Percentiles rank a stretch among this genome's conserved stretches.
Conservation (phyloP, 257 asterid species). For the Gentiana straminea region DNA sequence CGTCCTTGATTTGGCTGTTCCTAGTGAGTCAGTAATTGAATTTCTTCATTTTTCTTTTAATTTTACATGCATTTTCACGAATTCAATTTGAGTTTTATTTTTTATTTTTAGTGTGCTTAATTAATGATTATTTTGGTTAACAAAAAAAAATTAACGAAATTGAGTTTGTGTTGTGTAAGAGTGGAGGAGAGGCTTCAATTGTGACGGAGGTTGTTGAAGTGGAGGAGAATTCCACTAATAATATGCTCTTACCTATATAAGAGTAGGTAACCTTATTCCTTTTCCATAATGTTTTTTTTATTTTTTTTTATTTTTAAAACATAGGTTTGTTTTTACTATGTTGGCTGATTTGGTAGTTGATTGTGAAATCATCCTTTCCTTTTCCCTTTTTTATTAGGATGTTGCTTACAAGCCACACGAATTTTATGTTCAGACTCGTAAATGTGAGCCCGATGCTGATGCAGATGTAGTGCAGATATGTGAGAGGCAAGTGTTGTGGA, state of each 20-base stretch:
- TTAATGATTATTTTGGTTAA: too few species aligned
- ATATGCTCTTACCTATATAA: slow-evolving; percentile 72
- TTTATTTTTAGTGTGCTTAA: too few species aligned
- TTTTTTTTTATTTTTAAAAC: too few species aligned
- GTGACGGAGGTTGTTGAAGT: slow-evolving; percentile 96
- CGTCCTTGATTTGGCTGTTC: slow-evolving; percentile 70
- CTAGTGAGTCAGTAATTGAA: slow-evolving; percentile 60
- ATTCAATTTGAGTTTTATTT: too few species aligned
- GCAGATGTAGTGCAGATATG: slow-evolving; percentile 61
- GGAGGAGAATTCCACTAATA: slow-evolving; percentile 68
- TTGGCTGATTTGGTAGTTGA: background rate
- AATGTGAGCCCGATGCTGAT: slow-evolving; percentile 81
- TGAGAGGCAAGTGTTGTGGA: slow-evolving; percentile 75
- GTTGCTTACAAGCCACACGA: slow-evolving; percentile 93
- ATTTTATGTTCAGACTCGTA: slow-evolving; percentile 68
- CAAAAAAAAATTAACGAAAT: too few species aligned
- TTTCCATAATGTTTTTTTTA: too few species aligned
- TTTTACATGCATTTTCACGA: too few species aligned
- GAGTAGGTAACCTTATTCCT: slow-evolving; percentile 33
- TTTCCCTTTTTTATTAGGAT: slow-evolving; percentile 39
- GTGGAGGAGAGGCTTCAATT: slow-evolving; percentile 86
- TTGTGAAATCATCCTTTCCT: slow-evolving; percentile 1
- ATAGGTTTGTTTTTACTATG: background rate
- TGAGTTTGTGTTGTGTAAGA: slow-evolving; percentile 23
- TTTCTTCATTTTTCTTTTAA: too few species aligned